Conservation (phyloP, 139 green algal species). For the Desmodesmus armatus region DNA sequence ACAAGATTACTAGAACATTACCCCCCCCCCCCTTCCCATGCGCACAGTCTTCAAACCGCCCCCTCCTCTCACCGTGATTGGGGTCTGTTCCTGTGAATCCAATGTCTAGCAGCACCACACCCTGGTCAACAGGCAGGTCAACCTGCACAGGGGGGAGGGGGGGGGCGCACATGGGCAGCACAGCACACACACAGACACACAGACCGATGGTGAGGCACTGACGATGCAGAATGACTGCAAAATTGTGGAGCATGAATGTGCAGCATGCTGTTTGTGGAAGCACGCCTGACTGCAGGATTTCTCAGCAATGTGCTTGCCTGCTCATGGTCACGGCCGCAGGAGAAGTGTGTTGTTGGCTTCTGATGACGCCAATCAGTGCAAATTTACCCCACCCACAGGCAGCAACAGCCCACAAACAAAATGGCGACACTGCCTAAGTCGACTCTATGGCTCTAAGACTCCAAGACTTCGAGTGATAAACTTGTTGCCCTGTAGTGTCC, state of each 20-base stretch:
- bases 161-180: neutral
- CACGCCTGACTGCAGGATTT: neutral
- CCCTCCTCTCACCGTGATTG: slow-evolving; percentile 90
- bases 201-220: neutral
- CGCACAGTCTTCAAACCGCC: no score
- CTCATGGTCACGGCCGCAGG: neutral
- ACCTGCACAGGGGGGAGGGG: slow-evolving; percentile 56
- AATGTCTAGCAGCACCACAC: slow-evolving; percentile 97
- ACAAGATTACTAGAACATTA: no score
- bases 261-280: neutral
- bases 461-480: no score
- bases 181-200: neutral
- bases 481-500: no score
- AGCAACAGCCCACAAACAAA: no score
- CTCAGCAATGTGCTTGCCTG: neutral
- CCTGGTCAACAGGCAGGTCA: slow-evolving; percentile 88
- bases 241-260: neutral
- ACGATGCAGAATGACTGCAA: neutral
- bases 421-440: no score
- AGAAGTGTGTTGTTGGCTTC: no score
- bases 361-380: no score
- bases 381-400: no score
- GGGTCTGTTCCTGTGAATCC: slow-evolving; percentile 90
- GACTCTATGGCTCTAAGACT: no score
- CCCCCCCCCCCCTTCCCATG: no score